Percentiles rank a stretch among this genome's conserved stretches.
phyloP scores from a whole-genome alignment of 805 yeast species.

The Nematodospora valgi region DNA sequence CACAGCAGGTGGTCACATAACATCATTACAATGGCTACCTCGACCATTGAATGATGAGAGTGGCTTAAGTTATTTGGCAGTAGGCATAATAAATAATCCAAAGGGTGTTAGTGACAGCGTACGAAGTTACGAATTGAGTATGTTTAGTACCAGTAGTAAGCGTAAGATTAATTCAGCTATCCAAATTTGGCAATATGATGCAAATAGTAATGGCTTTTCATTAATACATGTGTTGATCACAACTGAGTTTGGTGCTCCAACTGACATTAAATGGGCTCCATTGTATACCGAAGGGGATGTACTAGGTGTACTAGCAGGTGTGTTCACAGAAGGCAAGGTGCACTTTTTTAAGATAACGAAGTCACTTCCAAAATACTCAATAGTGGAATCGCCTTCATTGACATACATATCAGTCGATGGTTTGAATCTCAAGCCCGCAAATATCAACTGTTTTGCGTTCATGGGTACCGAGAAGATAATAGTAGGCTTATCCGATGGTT shows the following conservation, averaged over 20 bases:
- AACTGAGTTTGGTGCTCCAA: constrained; percentile 43
- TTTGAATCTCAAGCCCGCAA: constrained; percentile 1
- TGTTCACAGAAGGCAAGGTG: constrained; percentile 55
- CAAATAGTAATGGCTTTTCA: constrained; percentile 19
- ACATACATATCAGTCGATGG: constrained; percentile 14
- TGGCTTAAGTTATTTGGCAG: constrained; percentile 44
- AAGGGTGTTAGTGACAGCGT: constrained; percentile 16
- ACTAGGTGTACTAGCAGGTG: constrained; percentile 48
- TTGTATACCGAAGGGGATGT: constrained; percentile 20
- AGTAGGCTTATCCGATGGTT: constrained; percentile 60
- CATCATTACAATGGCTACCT: constrained; percentile 53
- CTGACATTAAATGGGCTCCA: constrained; percentile 40
- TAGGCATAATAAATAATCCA: constrained; percentile 40
- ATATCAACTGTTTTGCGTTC: constrained; percentile 49
- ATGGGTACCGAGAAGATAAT: constrained; percentile 41
- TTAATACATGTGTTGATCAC: constrained; percentile 27
- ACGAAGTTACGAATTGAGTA: constrained; percentile 1
- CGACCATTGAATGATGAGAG: constrained; percentile 13
- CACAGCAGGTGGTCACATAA: constrained; percentile 50
- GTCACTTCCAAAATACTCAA: constrained; percentile 15
- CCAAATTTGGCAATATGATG: constrained; percentile 42
- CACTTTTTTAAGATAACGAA: constrained; percentile 43
- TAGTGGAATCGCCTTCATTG: constrained; percentile 21
- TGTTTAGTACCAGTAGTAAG: constrained; percentile 18
- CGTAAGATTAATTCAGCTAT: constrained; percentile 33